Conservation (phyloP, 352 stramenopile species). For the Phytophthora melonis region DNA sequence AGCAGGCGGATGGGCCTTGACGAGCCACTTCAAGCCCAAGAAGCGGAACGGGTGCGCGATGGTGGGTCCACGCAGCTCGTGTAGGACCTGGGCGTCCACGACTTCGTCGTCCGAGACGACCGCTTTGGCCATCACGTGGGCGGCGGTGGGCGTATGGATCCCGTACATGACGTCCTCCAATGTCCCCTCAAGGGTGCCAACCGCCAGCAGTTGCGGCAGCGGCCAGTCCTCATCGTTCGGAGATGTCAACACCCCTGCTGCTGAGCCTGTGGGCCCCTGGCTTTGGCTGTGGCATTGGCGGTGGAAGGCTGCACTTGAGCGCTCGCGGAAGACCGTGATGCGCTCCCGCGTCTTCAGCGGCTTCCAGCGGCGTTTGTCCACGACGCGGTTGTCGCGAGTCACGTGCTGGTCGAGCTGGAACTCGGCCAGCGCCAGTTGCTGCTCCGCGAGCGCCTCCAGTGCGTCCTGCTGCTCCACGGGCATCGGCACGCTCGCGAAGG, state of each 20-base stretch:
- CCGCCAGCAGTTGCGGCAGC: constrained; percentile 39
- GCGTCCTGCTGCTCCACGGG: constrained; percentile 31
- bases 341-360: constrained; percentile 58
- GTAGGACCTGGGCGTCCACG: constrained; percentile 54
- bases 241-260: background rate
- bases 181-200: constrained; percentile 42
- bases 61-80: constrained; percentile 44
- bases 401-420: constrained; percentile 44
- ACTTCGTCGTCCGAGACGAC: constrained; percentile 50
- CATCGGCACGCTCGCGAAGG: constrained; percentile 43
- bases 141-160: constrained; percentile 46
- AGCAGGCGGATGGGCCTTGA: constrained; percentile 36
- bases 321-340: constrained; percentile 59
- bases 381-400: constrained; percentile 17
- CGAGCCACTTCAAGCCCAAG: constrained; percentile 62
- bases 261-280: constrained; percentile 4
- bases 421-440: constrained; percentile 39
- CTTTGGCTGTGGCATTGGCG: constrained; percentile 30
- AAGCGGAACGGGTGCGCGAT: constrained; percentile 59
- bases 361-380: constrained; percentile 59
- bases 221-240: constrained; percentile 33
- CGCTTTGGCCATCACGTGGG: constrained; percentile 48
- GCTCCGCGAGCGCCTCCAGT: constrained; percentile 38
- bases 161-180: constrained; percentile 71
- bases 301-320: constrained; percentile 26